phyloP scores from a whole-genome alignment of 345 rosid genomes.

The Bruguiera gymnorhiza region DNA sequence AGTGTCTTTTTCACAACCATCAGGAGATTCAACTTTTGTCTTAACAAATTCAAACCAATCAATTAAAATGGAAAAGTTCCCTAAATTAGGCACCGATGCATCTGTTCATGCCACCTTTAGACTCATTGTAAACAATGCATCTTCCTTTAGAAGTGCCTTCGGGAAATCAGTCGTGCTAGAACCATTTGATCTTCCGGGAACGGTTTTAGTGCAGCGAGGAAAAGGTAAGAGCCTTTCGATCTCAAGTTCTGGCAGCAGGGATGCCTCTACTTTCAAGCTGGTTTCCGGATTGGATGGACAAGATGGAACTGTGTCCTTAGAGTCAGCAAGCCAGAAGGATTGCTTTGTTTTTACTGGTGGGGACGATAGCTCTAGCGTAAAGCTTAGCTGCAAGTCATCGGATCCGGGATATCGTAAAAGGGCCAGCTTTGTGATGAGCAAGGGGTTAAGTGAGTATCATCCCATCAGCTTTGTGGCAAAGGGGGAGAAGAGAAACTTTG shows the following conservation, averaged over 20 bases:
- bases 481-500: conserved; percentile 59
- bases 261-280: conserved; percentile 38
- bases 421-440: conserved; percentile 51
- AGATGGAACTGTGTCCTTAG: conserved; percentile 53
- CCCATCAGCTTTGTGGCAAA: conserved; percentile 76
- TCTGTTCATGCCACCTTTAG: conserved; percentile 67
- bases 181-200: conserved; percentile 78
- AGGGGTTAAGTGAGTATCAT: conserved; percentile 56
- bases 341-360: conserved; percentile 57
- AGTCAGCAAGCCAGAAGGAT: conserved; percentile 41
- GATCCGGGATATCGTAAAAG: conserved; percentile 32
- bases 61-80: conserved; percentile 53
- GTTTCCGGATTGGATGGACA: conserved; percentile 68
- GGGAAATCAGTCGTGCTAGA: conserved; percentile 65
- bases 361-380: conserved; percentile 34
- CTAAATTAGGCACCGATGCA: conserved; percentile 51
- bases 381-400: conserved; percentile 43
- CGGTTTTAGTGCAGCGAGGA: conserved; percentile 47
- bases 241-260: conserved; percentile 26
- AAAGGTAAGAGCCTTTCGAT: conserved; percentile 34
- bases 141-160: conserved; percentile 22
- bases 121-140: conserved; percentile 34
- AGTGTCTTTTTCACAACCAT: conserved; percentile 60
- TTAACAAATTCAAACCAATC: conserved; percentile 54
- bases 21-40: conserved; percentile 42